Evolutionary conservation across 352 stramenopile species (phyloP).

Genomic region (Phytophthora boehmeriae): DNA sequence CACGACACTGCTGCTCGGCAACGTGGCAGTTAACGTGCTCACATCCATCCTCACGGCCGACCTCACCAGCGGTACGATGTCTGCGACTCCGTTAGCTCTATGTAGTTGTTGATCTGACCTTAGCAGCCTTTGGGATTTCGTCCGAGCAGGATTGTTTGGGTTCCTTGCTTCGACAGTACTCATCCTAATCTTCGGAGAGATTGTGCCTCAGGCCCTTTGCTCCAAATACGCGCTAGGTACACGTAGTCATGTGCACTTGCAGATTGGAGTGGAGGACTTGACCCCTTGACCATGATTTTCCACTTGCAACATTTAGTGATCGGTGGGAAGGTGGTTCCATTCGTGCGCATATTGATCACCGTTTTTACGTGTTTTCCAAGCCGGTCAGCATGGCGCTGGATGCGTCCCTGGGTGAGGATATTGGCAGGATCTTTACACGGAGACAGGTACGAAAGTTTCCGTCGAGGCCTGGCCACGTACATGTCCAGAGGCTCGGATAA

Average conservation of each 20-base stretch:
- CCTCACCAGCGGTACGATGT: conserved; percentile 68
- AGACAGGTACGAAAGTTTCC: conserved; percentile 45
- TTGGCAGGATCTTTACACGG: conserved; percentile 96
- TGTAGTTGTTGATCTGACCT: not conserved
- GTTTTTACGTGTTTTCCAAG: conserved; percentile 95
- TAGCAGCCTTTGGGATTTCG: not conserved
- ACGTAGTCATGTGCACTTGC: conserved; percentile 27
- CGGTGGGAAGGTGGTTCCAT: conserved; percentile 76
- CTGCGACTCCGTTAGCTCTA: not conserved
- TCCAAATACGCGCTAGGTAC: conserved; percentile 92
- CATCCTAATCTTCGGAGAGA: conserved; percentile 97
- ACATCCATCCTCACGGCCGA: conserved; percentile 98
- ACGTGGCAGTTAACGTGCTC: conserved; percentile 96
- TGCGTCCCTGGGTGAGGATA: conserved; percentile 91
- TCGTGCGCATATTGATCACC: conserved; percentile 94
- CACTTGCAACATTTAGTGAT: conserved; percentile 44
- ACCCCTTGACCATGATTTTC: too few species aligned
- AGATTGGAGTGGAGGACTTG: conserved; percentile 21
- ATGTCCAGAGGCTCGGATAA: not conserved
- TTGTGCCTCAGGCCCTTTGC: conserved; percentile 93
- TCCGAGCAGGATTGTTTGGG: conserved; percentile 63
- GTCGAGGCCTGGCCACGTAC: not conserved
- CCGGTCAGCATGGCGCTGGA: conserved; percentile 94
- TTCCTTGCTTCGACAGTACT: conserved; percentile 95
- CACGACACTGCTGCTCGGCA: conserved; percentile 98